Conservation (phyloP, 176 grass and related monocot species). For the Calamus simplicifolius region DNA sequence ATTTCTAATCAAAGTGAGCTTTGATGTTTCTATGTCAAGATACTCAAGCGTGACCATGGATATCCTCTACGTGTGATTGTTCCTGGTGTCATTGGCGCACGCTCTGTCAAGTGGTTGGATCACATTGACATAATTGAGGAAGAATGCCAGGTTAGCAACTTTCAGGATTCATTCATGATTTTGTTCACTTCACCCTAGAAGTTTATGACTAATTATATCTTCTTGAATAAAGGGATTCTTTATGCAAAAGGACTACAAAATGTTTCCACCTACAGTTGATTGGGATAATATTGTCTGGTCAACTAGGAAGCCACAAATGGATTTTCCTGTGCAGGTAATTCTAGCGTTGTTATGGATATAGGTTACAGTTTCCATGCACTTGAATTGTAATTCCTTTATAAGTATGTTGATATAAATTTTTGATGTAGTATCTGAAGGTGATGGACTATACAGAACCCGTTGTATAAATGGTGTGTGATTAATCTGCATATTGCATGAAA, state of each 20-base stretch:
- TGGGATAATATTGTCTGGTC: conserved; percentile 93
- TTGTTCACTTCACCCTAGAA: no score
- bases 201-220: background rate
- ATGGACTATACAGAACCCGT: no score
- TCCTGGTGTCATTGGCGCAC: conserved; percentile 77
- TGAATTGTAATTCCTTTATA: no score
- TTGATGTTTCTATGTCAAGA: conserved; percentile 23
- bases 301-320: conserved; percentile 78
- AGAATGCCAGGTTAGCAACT: conserved; percentile 70
- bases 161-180: no score
- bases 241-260: conserved; percentile 92
- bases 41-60: conserved; percentile 73
- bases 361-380: no score
- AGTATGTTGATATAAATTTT: no score
- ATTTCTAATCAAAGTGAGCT: background rate
- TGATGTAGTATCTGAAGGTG: no score
- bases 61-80: conserved; percentile 74
- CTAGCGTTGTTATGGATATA: no score
- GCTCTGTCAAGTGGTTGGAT: conserved; percentile 89
- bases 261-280: conserved; percentile 80
- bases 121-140: conserved; percentile 59
- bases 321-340: conserved; percentile 84
- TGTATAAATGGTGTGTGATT: no score
- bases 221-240: conserved; percentile 56
- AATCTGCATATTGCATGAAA: no score